Base-by-base conservation (phyloP, 2,329 filamentous ascomycete species). In the Orbilia ellipsospora region DNA sequence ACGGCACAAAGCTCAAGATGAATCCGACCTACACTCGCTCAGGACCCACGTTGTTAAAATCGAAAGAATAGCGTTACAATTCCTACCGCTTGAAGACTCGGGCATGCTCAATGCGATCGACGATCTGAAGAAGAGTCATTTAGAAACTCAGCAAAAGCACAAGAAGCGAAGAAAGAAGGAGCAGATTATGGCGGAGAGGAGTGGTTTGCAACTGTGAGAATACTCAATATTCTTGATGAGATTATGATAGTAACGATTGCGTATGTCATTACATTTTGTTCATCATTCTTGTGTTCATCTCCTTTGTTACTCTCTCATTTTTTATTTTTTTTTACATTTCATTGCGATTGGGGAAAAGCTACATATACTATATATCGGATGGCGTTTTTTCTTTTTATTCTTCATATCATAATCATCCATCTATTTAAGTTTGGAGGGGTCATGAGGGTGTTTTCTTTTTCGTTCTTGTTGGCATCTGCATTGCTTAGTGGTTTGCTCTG, bases 151-250 rank as follows among this genome's bases (percentile, higher is more conserved):
- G 26, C 72, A 75, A 40, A 75, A 75, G 44, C 72, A 75, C 44
- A 75, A 75, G 45, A 75, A 75, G 66, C 26, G 72, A 28, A 57
- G 72, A 26, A 75, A 69, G 64, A 75, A 75, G 59, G 72, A 75
- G 52, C 48, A 65, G 42, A 60, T 75, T 7, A 48, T 75, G 45
- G 72, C 72, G 16, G 72, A 75, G 50, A 75, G 61, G 59, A 54
- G 72, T 44, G 72, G 64, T 28, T 48, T 75, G n/a, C 64, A 75
- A 51, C 23, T 75, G 36, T 75, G 48, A 63, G n/a, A 57, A 50
- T 56, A 54, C 13, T 40, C 3, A n/a, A 59, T 44, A 12, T 44
- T 15, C 12, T 60, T 52, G 28, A 60, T 64, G 59, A 62, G 55
- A 44, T 62, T 51, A 70, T 51, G 51, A 63, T 50, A 26, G 36